phyloP scores from a whole-genome alignment of 1,284 basidiomycete genomes.

The Microbotryum scabiosae region DNA sequence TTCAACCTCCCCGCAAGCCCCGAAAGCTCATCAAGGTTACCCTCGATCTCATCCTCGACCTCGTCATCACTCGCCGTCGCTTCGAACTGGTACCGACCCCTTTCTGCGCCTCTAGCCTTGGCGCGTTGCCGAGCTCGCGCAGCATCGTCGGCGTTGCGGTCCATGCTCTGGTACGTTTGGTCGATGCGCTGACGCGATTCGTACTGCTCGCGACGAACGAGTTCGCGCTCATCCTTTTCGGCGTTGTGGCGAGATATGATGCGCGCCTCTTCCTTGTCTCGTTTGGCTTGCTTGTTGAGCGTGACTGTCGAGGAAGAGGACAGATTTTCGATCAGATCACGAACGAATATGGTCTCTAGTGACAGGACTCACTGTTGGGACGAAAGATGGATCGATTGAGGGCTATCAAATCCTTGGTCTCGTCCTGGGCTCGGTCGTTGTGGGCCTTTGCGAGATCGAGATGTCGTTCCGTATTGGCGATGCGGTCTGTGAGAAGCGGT shows the following conservation, averaged over 20 bases:
- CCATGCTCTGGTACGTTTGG: constrained; percentile 54
- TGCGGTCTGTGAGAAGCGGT: constrained; percentile 41
- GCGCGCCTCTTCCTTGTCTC: constrained; percentile 81
- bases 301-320: constrained; percentile 18
- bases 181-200: constrained; percentile 81
- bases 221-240: constrained; percentile 76
- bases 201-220: constrained; percentile 72
- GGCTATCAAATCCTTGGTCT: constrained; percentile 84
- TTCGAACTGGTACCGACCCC: constrained; percentile 87
- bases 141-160: constrained; percentile 47
- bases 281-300: constrained; percentile 59
- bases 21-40: constrained; percentile 81
- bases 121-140: constrained; percentile 38
- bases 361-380: constrained; percentile 51
- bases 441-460: constrained; percentile 89
- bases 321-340: not conserved
- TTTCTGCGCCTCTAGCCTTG: constrained; percentile 54
- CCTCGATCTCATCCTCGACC: constrained; percentile 66
- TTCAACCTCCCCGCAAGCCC: constrained; percentile 75
- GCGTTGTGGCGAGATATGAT: constrained; percentile 79
- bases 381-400: constrained; percentile 93
- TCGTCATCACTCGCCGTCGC: constrained; percentile 93
- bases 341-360: not conserved
- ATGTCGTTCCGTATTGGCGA: constrained; percentile 93
- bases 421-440: constrained; percentile 81